Percentiles rank a stretch among this genome's conserved stretches.
phyloP scores from a whole-genome alignment of 2,329 filamentous ascomycete species.

The Clarireedia homoeocarpa region DNA sequence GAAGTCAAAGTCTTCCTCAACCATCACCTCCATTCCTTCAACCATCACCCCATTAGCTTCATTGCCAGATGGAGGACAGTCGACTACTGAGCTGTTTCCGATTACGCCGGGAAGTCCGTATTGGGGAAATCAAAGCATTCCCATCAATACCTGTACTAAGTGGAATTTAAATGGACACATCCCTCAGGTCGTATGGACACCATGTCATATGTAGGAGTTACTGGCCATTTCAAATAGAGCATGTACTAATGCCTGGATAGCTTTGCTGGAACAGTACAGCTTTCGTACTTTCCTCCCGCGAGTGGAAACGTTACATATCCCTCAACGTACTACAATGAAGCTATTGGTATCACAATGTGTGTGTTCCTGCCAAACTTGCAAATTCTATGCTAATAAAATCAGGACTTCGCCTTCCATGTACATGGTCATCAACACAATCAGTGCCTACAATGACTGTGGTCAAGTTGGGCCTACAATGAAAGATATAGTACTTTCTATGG shows the following conservation, averaged over 20 bases:
- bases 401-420: constrained; percentile 36
- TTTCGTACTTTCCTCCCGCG: constrained; percentile 17
- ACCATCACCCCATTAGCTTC: constrained; percentile 10
- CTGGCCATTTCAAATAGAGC: neutral
- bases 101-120: neutral
- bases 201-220: constrained; percentile 11
- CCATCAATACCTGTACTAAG: constrained; percentile 12
- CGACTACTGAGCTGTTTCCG: constrained; percentile 1
- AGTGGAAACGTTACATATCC: constrained; percentile 12
- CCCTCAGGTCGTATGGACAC: constrained; percentile 7
- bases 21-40: neutral
- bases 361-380: neutral
- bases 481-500: constrained; percentile 27
- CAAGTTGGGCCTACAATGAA: constrained; percentile 28
- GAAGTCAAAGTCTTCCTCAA: neutral
- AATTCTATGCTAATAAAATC: neutral
- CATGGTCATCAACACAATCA: constrained; percentile 31
- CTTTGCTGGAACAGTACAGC: constrained; percentile 14
- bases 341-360: constrained; percentile 13
- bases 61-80: neutral
- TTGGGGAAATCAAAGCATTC: constrained; percentile 15
- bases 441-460: constrained; percentile 29
- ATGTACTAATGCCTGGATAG: constrained; percentile 2
- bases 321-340: constrained; percentile 11
- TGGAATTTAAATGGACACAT: neutral